Evolutionary conservation across 139 green algal species (phyloP).

Genomic region (Parachlorella kessleri): DNA sequence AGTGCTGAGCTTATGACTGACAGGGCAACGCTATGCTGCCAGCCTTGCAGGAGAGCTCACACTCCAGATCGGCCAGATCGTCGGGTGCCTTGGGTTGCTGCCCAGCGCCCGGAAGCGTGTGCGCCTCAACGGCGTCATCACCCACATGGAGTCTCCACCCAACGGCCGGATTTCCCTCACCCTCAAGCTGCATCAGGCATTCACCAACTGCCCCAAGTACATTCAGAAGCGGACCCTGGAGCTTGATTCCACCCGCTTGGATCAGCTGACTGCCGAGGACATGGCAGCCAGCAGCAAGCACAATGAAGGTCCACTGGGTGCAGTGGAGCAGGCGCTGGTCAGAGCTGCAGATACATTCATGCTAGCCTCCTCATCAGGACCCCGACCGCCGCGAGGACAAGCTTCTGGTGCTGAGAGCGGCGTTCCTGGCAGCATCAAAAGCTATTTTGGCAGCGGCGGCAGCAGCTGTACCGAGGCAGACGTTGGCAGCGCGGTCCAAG

Average conservation of each 20-base stretch:
- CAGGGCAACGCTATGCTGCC: background rate
- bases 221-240: no score
- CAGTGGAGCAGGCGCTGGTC: conserved; percentile 1
- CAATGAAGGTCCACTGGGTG: background rate
- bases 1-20: no score
- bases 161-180: background rate
- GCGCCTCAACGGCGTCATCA: background rate
- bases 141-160: background rate
- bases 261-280: no score
- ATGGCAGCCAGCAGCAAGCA: no score
- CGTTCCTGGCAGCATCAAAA: no score
- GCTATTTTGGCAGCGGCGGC: no score
- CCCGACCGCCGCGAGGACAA: no score
- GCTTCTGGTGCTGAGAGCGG: no score
- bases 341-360: conserved; percentile 8
- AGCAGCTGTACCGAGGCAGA: background rate
- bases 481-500: no score
- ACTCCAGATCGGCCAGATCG: background rate
- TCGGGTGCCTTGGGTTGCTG: conserved; percentile 2
- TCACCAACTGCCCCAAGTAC: conserved; percentile 53
- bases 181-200: conserved; percentile 21
- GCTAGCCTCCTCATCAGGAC: background rate
- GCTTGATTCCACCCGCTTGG: no score
- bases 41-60: background rate
- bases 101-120: background rate